Evolutionary conservation across 768 basidiomycete species (phyloP).

Genomic region (Rhodotorula diobovata): DNA sequence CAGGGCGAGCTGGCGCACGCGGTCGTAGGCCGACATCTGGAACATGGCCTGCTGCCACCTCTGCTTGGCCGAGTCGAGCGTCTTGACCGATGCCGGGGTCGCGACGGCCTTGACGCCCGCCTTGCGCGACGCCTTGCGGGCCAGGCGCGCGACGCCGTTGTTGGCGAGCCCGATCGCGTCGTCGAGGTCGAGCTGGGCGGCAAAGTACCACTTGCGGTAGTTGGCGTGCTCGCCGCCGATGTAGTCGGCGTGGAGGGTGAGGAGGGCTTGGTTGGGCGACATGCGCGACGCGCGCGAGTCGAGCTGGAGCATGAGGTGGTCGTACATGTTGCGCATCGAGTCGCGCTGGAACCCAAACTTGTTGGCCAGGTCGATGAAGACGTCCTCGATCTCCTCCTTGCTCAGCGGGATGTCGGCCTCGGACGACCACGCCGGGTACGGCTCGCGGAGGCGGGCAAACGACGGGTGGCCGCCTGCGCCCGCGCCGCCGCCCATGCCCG

Average conservation of each 20-base stretch:
- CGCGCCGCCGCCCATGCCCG: not conserved
- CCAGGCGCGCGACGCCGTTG: conserved; percentile 70
- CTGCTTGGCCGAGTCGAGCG: conserved; percentile 76
- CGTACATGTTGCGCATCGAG: conserved; percentile 96
- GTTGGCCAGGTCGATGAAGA: conserved; percentile 92
- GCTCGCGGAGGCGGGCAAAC: conserved; percentile 59
- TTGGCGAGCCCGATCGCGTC: conserved; percentile 93
- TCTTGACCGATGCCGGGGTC: conserved; percentile 60
- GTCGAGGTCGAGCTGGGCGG: conserved; percentile 95
- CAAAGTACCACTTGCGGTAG: conserved; percentile 99
- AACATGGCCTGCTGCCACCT: conserved; percentile 98
- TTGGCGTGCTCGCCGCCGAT: conserved; percentile 98
- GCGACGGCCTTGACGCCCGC: conserved; percentile 48
- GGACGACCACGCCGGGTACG: conserved; percentile 88
- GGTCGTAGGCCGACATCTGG: conserved; percentile 97
- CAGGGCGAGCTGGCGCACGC: conserved; percentile 89
- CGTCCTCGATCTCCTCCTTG: conserved; percentile 98
- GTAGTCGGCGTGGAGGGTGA: conserved; percentile 96
- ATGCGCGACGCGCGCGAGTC: conserved; percentile 95
- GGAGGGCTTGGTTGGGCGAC: conserved; percentile 89
- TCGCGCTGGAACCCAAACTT: conserved; percentile 98
- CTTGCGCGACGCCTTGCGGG: conserved; percentile 56
- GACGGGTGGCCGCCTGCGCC: not conserved
- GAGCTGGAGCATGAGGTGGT: conserved; percentile 94
- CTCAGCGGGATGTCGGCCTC: conserved; percentile 94